Conservation (phyloP, 352 stramenopile species). For the Peronospora destructor region DNA sequence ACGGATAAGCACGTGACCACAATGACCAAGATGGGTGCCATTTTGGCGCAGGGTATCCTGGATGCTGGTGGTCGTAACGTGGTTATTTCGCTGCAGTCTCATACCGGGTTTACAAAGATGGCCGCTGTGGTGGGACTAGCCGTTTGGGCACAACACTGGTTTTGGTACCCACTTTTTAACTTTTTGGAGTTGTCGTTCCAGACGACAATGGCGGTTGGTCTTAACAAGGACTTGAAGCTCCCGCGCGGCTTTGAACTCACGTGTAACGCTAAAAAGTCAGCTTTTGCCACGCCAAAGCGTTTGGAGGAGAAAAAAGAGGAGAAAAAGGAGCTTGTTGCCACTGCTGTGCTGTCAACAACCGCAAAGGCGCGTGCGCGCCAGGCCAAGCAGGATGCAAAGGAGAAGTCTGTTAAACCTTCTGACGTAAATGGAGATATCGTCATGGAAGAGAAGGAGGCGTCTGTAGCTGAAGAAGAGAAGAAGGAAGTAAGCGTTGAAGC, state of each 20-base stretch:
- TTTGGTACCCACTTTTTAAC: constrained; percentile 99
- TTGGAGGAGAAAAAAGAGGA: constrained; percentile 99
- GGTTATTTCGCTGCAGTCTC: constrained; percentile 92
- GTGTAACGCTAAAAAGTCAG: constrained; percentile 92
- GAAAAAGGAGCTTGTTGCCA: constrained; percentile 97
- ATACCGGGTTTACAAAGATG: constrained; percentile 97
- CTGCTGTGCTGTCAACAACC: constrained; percentile 95
- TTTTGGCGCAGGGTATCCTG: constrained; percentile 95
- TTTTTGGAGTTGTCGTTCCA: constrained; percentile 96
- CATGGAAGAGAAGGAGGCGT: constrained; percentile 43
- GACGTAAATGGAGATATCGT: constrained; percentile 48
- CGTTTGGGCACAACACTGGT: constrained; percentile 98
- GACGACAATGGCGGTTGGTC: constrained; percentile 92
- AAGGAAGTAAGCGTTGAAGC: constrained; percentile 34
- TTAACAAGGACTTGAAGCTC: constrained; percentile 98
- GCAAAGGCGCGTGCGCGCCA: constrained; percentile 92
- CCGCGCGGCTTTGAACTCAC: constrained; percentile 91
- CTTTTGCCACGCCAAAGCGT: constrained; percentile 96
- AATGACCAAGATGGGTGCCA: constrained; percentile 98
- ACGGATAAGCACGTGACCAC: constrained; percentile 97
- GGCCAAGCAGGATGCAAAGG: constrained; percentile 89
- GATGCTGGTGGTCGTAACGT: constrained; percentile 97
- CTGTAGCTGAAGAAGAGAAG: constrained; percentile 42
- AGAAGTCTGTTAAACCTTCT: constrained; percentile 43
- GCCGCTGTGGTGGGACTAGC: constrained; percentile 92